phyloP scores from a whole-genome alignment of 805 yeast genomes.

The Yamadazyma philogaea region DNA sequence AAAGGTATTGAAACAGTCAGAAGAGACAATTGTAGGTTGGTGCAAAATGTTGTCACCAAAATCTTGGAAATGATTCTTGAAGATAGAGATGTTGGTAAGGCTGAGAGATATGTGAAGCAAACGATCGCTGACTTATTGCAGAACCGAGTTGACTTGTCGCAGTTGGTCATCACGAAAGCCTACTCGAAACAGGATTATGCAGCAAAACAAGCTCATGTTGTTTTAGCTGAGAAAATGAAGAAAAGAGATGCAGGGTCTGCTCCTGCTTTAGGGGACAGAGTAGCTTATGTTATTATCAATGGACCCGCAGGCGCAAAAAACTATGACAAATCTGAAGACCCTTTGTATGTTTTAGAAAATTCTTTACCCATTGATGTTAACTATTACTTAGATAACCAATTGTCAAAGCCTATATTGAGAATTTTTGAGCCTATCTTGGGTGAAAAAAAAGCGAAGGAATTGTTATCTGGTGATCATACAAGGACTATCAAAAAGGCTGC shows the following conservation, averaged over 20 bases:
- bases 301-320: constrained; percentile 75
- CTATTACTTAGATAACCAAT: constrained; percentile 88
- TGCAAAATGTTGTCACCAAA: constrained; percentile 90
- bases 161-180: constrained; percentile 90
- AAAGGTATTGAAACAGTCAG: constrained; percentile 98
- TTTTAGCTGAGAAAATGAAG: constrained; percentile 91
- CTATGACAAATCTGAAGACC: constrained; percentile 96
- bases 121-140: constrained; percentile 88
- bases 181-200: constrained; percentile 87
- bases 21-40: constrained; percentile 94
- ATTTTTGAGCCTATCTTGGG: constrained; percentile 96
- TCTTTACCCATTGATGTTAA: constrained; percentile 92
- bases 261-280: constrained; percentile 95
- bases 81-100: constrained; percentile 81
- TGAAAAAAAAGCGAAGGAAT: constrained; percentile 72
- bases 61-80: constrained; percentile 82
- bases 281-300: constrained; percentile 86
- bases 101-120: constrained; percentile 78
- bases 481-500: constrained; percentile 70
- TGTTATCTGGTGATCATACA: constrained; percentile 82
- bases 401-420: constrained; percentile 87
- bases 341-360: constrained; percentile 86
- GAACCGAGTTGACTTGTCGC: constrained; percentile 88
- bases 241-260: constrained; percentile 98
- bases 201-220: constrained; percentile 96